Conservation (phyloP, 352 stramenopile genomes). For the Phytophthora foliorum region DNA sequence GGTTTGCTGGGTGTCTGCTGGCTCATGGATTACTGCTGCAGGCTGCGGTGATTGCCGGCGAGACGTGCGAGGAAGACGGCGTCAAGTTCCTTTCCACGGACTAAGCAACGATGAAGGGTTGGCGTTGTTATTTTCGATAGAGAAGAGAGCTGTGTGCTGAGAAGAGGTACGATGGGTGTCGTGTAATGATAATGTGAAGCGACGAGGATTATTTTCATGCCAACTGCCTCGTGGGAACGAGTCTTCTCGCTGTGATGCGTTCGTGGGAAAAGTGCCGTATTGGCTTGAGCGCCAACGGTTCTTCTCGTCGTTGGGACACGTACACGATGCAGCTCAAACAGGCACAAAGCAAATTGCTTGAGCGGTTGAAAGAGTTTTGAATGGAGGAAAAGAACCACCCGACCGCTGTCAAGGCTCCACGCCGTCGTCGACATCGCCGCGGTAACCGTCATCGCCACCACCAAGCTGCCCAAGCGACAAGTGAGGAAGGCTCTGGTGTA, state of each 20-base stretch:
- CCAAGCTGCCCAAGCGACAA: neutral
- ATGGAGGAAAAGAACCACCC: neutral
- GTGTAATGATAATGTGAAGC: conserved; percentile 36
- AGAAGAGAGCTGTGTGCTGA: conserved; percentile 5
- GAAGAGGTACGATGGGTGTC: conserved; percentile 22
- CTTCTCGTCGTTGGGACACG: conserved; percentile 15
- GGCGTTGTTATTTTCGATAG: conserved; percentile 13
- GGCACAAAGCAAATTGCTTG: neutral
- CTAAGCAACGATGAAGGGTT: conserved; percentile 26
- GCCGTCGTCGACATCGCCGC: neutral
- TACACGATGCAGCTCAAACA: neutral
- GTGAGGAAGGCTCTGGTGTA: neutral
- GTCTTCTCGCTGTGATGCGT: neutral
- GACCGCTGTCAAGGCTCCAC: neutral
- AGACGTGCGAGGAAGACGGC: conserved; percentile 87
- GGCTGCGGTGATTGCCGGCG: conserved; percentile 81
- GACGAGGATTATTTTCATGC: conserved; percentile 13
- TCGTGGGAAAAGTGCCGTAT: neutral
- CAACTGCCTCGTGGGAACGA: conserved; percentile 1
- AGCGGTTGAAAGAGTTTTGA: neutral
- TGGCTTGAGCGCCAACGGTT: neutral
- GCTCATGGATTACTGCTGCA: conserved; percentile 18
- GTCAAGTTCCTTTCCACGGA: conserved; percentile 87
- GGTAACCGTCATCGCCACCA: conserved; percentile 1
- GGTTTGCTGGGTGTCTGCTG: conserved; percentile 3